A percentile compares a stretch with the other conserved stretches of the same genome.
These are phyloP conservation scores for Daldinia sp. DNA, from an alignment of 2,329 filamentous ascomycete genomes.

Conservation along the genomic window DNA sequence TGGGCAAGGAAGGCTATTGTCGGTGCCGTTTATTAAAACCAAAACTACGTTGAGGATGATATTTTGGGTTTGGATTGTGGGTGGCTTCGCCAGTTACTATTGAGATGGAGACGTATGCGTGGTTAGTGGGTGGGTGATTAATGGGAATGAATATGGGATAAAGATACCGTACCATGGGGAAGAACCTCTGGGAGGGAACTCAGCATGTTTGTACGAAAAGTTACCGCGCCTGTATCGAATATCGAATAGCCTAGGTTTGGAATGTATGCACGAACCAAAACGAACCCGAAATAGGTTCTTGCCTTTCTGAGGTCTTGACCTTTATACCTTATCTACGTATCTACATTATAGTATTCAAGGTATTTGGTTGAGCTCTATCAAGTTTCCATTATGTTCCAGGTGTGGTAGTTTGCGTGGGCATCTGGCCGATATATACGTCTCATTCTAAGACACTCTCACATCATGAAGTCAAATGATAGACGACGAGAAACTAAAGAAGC, in stretches of 20 bases:
- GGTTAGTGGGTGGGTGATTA: background rate
- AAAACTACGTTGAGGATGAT: background rate
- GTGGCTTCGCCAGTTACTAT: background rate
- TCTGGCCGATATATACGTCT: too few species aligned
- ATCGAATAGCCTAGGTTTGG: conserved; percentile 6
- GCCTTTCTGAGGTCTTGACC: background rate
- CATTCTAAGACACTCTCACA: too few species aligned
- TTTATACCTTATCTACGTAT: background rate
- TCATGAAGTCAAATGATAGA: too few species aligned
- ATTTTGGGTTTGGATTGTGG: background rate
- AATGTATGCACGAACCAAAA: conserved; percentile 10
- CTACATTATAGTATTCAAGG: background rate
- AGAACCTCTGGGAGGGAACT: background rate
- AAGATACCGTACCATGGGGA: background rate
- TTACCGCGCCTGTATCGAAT: background rate
- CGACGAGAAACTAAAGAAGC: too few species aligned
- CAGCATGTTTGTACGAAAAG: conserved; percentile 13
- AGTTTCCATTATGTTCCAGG: too few species aligned
- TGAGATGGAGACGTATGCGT: background rate
- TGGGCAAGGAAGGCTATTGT: background rate
- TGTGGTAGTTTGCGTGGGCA: too few species aligned
- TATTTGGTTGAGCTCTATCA: background rate
- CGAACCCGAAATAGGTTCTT: background rate
- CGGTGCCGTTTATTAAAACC: conserved; percentile 2
- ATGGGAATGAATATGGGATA: background rate